These are phyloP conservation scores for Calendula officinalis DNA, from an alignment of 129 eudicot species.

Conservation along the genomic window DNA sequence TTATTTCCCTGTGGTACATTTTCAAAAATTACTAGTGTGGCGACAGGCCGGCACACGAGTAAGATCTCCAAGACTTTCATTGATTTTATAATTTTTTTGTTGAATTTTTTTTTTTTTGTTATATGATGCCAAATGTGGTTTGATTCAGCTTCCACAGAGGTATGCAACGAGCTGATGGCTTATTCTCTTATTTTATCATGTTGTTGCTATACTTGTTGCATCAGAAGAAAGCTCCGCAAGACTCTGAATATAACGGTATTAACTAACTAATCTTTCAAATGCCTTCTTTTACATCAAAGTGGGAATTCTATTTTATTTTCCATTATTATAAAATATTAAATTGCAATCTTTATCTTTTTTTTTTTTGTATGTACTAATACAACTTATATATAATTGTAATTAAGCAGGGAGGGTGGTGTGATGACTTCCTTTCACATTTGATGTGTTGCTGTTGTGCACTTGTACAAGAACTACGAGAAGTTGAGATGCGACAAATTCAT, in stretches of 20 bases:
- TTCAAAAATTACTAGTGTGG: constrained; percentile 8
- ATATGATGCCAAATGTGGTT: not conserved
- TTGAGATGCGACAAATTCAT: constrained; percentile 55
- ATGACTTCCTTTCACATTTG: constrained; percentile 77
- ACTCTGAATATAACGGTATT: constrained; percentile 61
- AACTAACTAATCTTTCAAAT: not conserved
- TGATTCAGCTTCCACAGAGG: constrained; percentile 67
- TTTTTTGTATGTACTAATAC: not conserved
- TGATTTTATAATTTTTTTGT: not conserved
- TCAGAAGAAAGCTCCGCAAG: constrained; percentile 69
- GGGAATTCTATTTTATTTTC: not conserved
- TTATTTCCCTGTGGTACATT: constrained; percentile 25
- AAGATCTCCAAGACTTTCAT: constrained; percentile 12
- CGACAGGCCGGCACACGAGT: constrained; percentile 19
- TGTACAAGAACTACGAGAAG: constrained; percentile 88
- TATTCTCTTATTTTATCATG: constrained; percentile 80
- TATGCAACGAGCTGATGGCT: constrained; percentile 73
- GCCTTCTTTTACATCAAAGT: not conserved
- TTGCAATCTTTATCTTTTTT: no score
- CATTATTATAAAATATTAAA: no score
- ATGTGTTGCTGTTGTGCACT: constrained; percentile 93
- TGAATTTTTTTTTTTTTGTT: not conserved
- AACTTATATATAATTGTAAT: not conserved
- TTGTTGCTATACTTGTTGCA: constrained; percentile 80
- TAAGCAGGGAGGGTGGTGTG: constrained; percentile 62